phyloP scores from a whole-genome alignment of 1,284 basidiomycete genomes.

The Apiotrichum veenhuisii region DNA sequence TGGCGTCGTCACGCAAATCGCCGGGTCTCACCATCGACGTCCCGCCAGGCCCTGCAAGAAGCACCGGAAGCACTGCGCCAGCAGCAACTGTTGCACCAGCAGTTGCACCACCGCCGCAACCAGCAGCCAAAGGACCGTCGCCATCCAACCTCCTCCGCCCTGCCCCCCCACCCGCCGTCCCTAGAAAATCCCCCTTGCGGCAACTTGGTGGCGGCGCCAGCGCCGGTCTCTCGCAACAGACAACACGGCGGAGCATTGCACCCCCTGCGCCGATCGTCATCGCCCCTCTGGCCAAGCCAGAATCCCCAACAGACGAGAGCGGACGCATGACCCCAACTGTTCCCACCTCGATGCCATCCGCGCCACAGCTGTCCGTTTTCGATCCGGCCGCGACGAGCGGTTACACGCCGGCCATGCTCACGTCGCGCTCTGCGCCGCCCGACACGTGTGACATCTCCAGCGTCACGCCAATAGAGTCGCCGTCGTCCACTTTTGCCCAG shows the following conservation, averaged over 20 bases:
- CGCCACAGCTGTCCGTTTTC: neutral
- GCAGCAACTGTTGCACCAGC: slow-evolving; percentile 3
- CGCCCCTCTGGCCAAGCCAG: neutral
- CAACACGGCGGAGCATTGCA: neutral
- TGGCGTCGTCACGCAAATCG: slow-evolving; percentile 19
- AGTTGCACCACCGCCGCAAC: no score
- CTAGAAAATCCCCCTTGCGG: slow-evolving; percentile 42
- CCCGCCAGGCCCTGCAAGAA: slow-evolving; percentile 18
- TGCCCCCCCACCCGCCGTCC: slow-evolving; percentile 42
- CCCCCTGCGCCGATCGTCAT: neutral
- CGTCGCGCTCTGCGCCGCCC: neutral
- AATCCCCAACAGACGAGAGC: neutral
- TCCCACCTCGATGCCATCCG: neutral
- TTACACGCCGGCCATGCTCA: slow-evolving; percentile 2
- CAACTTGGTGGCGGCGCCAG: neutral
- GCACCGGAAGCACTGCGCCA: neutral
- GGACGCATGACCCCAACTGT: neutral
- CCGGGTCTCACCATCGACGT: slow-evolving; percentile 29
- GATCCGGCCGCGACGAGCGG: neutral
- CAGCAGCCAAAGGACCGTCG: no score
- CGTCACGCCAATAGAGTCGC: neutral
- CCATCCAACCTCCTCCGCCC: neutral
- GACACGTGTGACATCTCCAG: neutral
- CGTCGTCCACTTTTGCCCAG: slow-evolving; percentile 29
- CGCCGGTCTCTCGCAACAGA: neutral